Evolutionary conservation across 1,284 basidiomycete species (phyloP), one percentile per base, ranked within the genome.

Genomic region (Anthracocystis panici-leucophaei): DNA sequence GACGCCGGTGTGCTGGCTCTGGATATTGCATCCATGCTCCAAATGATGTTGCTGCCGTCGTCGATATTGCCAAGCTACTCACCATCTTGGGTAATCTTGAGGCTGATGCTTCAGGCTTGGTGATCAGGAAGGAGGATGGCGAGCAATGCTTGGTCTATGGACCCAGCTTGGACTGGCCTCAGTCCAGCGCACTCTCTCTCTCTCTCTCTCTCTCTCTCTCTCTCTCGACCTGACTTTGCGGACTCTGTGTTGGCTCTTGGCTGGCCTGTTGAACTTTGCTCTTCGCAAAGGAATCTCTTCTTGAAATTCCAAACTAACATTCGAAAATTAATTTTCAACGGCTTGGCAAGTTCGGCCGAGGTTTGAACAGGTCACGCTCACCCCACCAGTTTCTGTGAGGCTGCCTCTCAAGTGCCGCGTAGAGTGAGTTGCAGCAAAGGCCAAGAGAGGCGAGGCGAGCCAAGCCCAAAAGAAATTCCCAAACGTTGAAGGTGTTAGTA

Each of bases 21-120:
- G 8, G 23, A 40, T 20, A 14, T 31, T 29, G n/a, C 29, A 42
- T 29, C 25, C 25, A 29, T 33, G 42, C 11, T 29, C 29, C 33
- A 18, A 11, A 5, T 29, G 38, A 18, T 21, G 45, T 40, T 16
- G 33, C 14, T 45, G 33, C 51, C 57, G 57, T 42, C 50, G 54
- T 52, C 62, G 44, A 48, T 23, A 45, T 21, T 20, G 9, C 29
- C 25, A 8, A 23, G 16, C 8, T 61, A 73, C 74, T 76, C 60
- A 76, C 74, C 74, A 72, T 72, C 65, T 76, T 72, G 70, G 60
- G 45, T 44, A 76, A 65, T 68, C 61, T 73, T 72, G 70, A 74
- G 64, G 75, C 59, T 52, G 58, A 65, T 67, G 74, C 68, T 68
- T 74, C 61, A 68, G 71, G 71, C 71, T 74, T 74, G 71, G 61